A percentile compares a stretch with the other conserved stretches of the same genome.
phyloP scores from a whole-genome alignment of 306 rosid genomes.

The Lathyrus oleraceus region DNA sequence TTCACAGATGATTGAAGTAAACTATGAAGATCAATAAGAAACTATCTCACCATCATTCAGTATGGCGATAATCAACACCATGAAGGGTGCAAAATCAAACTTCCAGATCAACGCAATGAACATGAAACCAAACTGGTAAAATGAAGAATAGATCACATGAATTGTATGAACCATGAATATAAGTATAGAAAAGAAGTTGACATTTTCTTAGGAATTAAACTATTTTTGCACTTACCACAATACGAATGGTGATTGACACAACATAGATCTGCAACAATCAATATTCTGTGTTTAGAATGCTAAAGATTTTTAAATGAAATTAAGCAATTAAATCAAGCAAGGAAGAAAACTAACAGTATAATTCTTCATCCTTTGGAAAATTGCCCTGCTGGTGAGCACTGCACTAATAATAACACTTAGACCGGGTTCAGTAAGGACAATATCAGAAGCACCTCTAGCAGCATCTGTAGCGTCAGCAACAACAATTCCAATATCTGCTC shows the following conservation, averaged over 20 bases:
- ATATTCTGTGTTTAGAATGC: conserved; percentile 21
- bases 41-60: conserved; percentile 75
- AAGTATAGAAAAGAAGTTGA: conserved; percentile 2
- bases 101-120: conserved; percentile 94
- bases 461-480: conserved; percentile 99
- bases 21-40: conserved; percentile 19
- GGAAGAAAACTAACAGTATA: conserved; percentile 70
- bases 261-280: conserved; percentile 81
- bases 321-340: conserved; percentile 19
- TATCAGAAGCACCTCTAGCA: conserved; percentile 95
- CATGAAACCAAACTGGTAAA: conserved; percentile 90
- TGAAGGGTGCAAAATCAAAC: conserved; percentile 97
- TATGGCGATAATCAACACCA: conserved; percentile 94
- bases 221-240: conserved; percentile 72
- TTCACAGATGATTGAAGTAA: conserved; percentile 19
- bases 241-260: conserved; percentile 96
- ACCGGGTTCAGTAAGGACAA: conserved; percentile 98
- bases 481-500: conserved; percentile 96
- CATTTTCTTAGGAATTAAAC: not conserved
- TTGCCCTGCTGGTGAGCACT: conserved; percentile 96
- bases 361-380: conserved; percentile 99
- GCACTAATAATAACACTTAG: conserved; percentile 97
- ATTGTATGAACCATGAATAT: conserved; percentile 12
- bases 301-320: conserved; percentile 10
- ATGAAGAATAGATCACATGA: conserved; percentile 26